A percentile compares a stretch with the other conserved stretches of the same genome.
These are phyloP conservation scores for Eucalyptus victrix DNA, from an alignment of 345 rosid genomes.

Conservation along the genomic window DNA sequence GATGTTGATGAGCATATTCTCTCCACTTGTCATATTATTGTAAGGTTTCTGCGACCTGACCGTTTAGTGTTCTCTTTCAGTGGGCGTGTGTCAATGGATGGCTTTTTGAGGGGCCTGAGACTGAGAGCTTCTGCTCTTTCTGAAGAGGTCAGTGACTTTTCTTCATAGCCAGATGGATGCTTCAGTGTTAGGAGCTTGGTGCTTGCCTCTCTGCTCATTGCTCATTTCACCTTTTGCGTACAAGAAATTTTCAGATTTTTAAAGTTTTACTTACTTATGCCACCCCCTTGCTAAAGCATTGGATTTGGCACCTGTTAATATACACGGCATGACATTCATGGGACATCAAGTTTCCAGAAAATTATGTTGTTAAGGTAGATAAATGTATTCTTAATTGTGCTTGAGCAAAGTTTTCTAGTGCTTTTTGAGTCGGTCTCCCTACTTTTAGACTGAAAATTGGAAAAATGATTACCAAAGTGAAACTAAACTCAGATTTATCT, in stretches of 20 bases:
- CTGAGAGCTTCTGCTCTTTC: constrained; percentile 53
- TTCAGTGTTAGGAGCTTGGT: neutral
- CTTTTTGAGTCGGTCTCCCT: neutral
- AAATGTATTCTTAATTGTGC: neutral
- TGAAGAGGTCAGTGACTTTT: constrained; percentile 38
- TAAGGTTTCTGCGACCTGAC: neutral
- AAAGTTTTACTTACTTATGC: neutral
- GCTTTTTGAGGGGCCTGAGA: constrained; percentile 47
- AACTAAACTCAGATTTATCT: neutral
- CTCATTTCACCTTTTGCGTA: neutral
- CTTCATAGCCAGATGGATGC: neutral
- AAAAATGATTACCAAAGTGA: neutral
- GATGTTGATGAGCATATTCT: neutral
- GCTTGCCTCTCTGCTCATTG: neutral
- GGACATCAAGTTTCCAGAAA: neutral
- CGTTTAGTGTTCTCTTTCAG: constrained; percentile 23
- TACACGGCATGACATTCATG: neutral
- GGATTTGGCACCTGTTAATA: neutral
- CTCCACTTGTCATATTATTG: neutral
- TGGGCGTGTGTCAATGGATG: constrained; percentile 48
- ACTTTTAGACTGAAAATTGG: neutral
- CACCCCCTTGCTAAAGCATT: neutral
- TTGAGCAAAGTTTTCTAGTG: neutral
- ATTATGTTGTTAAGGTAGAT: neutral
- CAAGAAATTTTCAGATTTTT: neutral